Evolutionary conservation across 2,329 filamentous ascomycete species (phyloP).

Genomic region (Verticillium klebahnii): DNA sequence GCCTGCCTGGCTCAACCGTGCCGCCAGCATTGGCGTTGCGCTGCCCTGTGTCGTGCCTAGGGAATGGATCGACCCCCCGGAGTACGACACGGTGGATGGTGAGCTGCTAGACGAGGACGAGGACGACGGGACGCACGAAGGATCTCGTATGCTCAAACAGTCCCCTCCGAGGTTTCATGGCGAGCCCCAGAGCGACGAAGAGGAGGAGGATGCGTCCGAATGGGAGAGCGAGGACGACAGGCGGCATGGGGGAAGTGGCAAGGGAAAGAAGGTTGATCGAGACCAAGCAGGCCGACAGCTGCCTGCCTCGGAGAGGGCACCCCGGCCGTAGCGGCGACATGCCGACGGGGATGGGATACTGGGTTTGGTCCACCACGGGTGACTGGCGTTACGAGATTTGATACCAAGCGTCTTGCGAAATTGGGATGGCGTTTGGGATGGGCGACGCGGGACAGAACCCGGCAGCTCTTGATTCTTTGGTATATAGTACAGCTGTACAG

Average conservation of each 20-base stretch:
- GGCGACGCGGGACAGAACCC: neutral
- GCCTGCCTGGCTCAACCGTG: constrained; percentile 75
- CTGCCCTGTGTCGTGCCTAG: constrained; percentile 77
- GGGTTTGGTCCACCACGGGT: neutral
- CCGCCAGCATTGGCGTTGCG: constrained; percentile 76
- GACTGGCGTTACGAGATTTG: constrained; percentile 1
- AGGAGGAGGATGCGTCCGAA: constrained; percentile 22
- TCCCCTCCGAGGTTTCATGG: constrained; percentile 17
- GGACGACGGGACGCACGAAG: constrained; percentile 36
- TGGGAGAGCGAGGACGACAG: constrained; percentile 44
- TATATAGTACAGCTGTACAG: constrained; percentile 28
- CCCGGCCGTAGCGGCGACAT: constrained; percentile 15
- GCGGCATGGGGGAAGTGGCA: constrained; percentile 31
- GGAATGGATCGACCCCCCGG: constrained; percentile 78
- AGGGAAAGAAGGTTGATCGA: constrained; percentile 38
- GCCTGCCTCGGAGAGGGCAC: constrained; percentile 49
- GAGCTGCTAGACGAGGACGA: constrained; percentile 54
- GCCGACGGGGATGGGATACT: neutral
- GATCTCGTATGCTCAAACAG: constrained; percentile 52
- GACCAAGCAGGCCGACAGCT: constrained; percentile 48
- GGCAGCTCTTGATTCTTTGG: constrained; percentile 8
- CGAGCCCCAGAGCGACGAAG: constrained; percentile 15
- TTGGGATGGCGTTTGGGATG: neutral
- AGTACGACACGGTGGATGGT: constrained; percentile 68
- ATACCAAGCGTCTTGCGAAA: neutral